A percentile compares a stretch with the other conserved stretches of the same genome.
Conservation (phyloP, 441 rosid genomes). For the Melastoma candidum region DNA sequence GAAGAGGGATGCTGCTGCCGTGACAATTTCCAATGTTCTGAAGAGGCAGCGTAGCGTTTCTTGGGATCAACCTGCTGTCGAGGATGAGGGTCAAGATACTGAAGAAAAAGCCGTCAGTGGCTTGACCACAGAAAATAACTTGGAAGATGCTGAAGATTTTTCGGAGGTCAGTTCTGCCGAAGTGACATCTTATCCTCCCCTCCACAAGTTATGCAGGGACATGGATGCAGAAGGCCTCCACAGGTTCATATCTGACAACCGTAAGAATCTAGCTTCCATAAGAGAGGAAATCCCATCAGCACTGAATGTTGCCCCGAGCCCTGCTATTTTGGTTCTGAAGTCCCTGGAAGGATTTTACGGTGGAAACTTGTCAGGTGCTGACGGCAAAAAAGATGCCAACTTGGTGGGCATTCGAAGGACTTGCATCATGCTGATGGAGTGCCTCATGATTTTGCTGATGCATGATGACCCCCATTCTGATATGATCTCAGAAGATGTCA, state of each 20-base stretch:
- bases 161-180: conserved; percentile 24
- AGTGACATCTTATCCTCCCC: conserved; percentile 28
- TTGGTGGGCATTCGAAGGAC: conserved; percentile 33
- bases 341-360: conserved; percentile 33
- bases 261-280: conserved; percentile 20
- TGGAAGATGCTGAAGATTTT: conserved; percentile 30
- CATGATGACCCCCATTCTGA: conserved; percentile 32
- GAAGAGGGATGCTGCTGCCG: conserved; percentile 38
- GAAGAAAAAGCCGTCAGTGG: conserved; percentile 35
- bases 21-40: conserved; percentile 5
- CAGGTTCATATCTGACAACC: conserved; percentile 26
- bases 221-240: conserved; percentile 42
- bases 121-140: conserved; percentile 22
- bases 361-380: conserved; percentile 25
- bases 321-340: conserved; percentile 37
- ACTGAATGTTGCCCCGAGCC: conserved; percentile 32
- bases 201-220: conserved; percentile 33
- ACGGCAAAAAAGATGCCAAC: conserved; percentile 30
- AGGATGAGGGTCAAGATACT: conserved; percentile 20
- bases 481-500: conserved; percentile 35
- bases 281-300: conserved; percentile 32
- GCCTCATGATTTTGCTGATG: conserved; percentile 29
- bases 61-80: conserved; percentile 22
- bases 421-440: conserved; percentile 27
- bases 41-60: conserved; percentile 27